phyloP scores from a whole-genome alignment of 495 filamentous ascomycete genomes.

The Trichoderma gamsii region DNA sequence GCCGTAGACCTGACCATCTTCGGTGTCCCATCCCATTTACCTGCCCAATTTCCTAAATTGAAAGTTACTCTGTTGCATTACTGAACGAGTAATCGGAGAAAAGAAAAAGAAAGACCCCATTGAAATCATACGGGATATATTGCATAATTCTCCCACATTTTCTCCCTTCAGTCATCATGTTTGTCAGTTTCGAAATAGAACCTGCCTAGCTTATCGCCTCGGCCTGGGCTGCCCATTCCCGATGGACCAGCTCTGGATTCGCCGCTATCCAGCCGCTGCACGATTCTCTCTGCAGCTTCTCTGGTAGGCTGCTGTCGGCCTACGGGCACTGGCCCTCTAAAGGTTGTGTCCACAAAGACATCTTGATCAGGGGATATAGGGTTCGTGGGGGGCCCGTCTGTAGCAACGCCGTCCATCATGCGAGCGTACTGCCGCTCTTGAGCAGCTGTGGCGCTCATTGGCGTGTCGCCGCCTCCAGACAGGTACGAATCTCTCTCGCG shows the following conservation, averaged over 20 bases:
- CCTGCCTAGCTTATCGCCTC: conserved; percentile 40
- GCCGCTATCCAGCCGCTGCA: conserved; percentile 44
- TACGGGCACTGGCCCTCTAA: conserved; percentile 35
- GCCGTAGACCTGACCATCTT: neutral
- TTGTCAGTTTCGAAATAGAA: conserved; percentile 51
- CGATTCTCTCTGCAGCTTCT: conserved; percentile 48
- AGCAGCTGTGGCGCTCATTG: conserved; percentile 34
- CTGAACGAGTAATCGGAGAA: neutral
- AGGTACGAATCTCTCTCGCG: conserved; percentile 22
- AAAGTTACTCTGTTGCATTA: neutral
- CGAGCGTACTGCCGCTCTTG: conserved; percentile 38
- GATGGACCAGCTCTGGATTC: conserved; percentile 29
- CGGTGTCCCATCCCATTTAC: neutral
- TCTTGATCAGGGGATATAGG: conserved; percentile 26
- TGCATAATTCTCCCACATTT: neutral
- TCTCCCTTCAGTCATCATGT: conserved; percentile 18
- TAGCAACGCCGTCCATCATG: conserved; percentile 42
- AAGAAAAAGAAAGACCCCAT: neutral
- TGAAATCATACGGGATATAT: neutral
- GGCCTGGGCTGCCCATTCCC: conserved; percentile 35
- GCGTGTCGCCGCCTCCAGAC: conserved; percentile 31
- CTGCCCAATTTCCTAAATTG: neutral
- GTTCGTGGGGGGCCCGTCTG: conserved; percentile 26
- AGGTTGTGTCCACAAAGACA: conserved; percentile 41
- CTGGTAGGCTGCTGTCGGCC: conserved; percentile 14